phyloP scores from a whole-genome alignment of 2,329 filamentous ascomycete species.

The Ceratocystis alfenasii region DNA sequence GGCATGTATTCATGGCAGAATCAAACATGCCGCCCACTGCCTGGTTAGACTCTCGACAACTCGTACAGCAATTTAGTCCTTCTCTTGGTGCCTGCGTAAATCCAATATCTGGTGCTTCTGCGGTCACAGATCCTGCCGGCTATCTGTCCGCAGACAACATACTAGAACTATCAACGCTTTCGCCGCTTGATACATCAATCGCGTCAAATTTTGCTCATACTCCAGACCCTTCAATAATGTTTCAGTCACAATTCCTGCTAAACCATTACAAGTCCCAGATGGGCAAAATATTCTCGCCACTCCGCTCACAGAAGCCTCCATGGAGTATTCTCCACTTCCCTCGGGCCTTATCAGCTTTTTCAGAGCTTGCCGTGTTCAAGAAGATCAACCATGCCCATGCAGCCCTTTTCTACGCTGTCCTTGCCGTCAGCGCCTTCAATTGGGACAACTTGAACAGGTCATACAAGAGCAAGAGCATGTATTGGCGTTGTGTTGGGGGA shows the following conservation, averaged over 20 bases:
- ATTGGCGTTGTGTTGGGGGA: conserved; percentile 26
- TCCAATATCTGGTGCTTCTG: neutral
- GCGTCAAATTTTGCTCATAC: neutral
- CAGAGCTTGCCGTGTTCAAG: conserved; percentile 30
- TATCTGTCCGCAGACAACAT: neutral
- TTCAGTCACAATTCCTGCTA: conserved; percentile 27
- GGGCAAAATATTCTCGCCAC: conserved; percentile 30
- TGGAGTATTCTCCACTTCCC: conserved; percentile 34
- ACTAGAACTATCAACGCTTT: neutral
- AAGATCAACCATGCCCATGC: conserved; percentile 29
- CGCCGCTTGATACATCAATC: neutral
- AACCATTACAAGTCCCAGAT: conserved; percentile 32
- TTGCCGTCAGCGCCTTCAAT: conserved; percentile 33
- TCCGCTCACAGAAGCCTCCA: conserved; percentile 32
- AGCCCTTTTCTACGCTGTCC: conserved; percentile 30
- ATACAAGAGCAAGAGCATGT: conserved; percentile 16
- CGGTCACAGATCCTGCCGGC: neutral
- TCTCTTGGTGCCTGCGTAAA: neutral
- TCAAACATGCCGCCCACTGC: neutral
- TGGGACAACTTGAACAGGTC: conserved; percentile 27
- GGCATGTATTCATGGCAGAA: neutral
- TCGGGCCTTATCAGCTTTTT: conserved; percentile 30
- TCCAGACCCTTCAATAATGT: neutral
- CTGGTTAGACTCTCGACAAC: neutral
- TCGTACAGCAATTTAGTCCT: neutral